Evolutionary conservation across 2,329 filamentous ascomycete genomes (phyloP).

Genomic region (Lasiodiplodia hormozganensis): DNA sequence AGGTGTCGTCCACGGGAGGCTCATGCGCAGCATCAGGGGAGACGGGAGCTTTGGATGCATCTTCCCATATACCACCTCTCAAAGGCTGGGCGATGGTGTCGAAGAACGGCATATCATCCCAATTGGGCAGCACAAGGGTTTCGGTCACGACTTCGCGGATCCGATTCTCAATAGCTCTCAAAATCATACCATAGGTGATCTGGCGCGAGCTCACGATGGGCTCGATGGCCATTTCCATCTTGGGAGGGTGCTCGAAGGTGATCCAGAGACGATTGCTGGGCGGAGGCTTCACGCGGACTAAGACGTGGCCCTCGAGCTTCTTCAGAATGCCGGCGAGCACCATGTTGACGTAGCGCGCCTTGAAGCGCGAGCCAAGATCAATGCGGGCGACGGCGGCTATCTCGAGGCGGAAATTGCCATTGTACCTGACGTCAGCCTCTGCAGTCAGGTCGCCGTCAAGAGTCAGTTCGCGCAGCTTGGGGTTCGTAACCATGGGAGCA

Average conservation of each 20-base stretch:
- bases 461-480: slow-evolving; percentile 84
- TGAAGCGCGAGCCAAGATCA: slow-evolving; percentile 87
- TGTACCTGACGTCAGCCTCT: slow-evolving; percentile 87
- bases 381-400: slow-evolving; percentile 93
- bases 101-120: slow-evolving; percentile 94
- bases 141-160: slow-evolving; percentile 95
- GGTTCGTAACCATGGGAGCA: slow-evolving; percentile 87
- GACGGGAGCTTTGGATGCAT: slow-evolving; percentile 39
- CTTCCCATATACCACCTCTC: slow-evolving; percentile 81
- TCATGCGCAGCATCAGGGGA: slow-evolving; percentile 33
- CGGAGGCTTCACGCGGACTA: slow-evolving; percentile 90
- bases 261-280: slow-evolving; percentile 98
- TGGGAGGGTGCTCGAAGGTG: slow-evolving; percentile 90
- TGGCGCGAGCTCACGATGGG: slow-evolving; percentile 94
- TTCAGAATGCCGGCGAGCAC: slow-evolving; percentile 85
- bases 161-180: slow-evolving; percentile 90
- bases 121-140: slow-evolving; percentile 89
- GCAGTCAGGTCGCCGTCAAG: slow-evolving; percentile 89
- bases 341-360: slow-evolving; percentile 86
- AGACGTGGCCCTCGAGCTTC: slow-evolving; percentile 81
- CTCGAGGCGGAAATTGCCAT: slow-evolving; percentile 86
- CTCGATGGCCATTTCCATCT: slow-evolving; percentile 92
- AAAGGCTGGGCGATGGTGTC: slow-evolving; percentile 78
- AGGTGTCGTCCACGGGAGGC: slow-evolving; percentile 36
- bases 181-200: slow-evolving; percentile 91